phyloP scores from a whole-genome alignment of 768 basidiomycete genomes.

The Leccinellum luteum region DNA sequence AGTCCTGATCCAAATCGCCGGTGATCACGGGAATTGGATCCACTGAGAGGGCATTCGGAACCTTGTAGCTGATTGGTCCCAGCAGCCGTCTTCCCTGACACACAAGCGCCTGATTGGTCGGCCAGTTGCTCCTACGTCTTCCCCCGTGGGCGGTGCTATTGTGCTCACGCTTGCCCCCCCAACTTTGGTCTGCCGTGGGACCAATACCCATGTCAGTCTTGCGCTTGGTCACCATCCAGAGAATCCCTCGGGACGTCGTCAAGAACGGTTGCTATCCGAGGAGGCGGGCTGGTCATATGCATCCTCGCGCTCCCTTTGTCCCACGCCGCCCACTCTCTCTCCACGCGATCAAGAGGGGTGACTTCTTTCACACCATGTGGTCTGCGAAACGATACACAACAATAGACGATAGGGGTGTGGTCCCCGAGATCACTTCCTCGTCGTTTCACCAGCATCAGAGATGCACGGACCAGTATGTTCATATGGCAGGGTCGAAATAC shows the following conservation, averaged over 20 bases:
- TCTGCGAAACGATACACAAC: background rate
- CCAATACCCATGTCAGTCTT: background rate
- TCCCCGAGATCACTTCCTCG: background rate
- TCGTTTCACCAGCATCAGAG: background rate
- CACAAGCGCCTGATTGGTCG: background rate
- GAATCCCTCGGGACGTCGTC: background rate
- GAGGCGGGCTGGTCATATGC: background rate
- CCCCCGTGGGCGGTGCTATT: background rate
- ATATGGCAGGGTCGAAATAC: background rate
- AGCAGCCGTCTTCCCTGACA: background rate
- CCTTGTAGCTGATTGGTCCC: background rate
- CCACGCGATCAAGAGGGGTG: background rate
- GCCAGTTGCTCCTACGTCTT: background rate
- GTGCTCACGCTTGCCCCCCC: background rate
- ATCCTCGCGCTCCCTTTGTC: background rate
- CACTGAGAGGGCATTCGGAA: background rate
- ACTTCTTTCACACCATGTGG: constrained; percentile 1
- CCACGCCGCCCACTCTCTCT: background rate
- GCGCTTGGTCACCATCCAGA: background rate
- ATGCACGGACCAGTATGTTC: background rate
- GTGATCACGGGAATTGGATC: background rate
- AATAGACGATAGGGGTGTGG: background rate
- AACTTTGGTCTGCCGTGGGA: background rate
- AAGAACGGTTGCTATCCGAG: background rate
- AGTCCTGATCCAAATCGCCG: background rate